Evolutionary conservation across 2,329 filamentous ascomycete species (phyloP).

Genomic region (Phaeosphaeriaceae sp.): DNA sequence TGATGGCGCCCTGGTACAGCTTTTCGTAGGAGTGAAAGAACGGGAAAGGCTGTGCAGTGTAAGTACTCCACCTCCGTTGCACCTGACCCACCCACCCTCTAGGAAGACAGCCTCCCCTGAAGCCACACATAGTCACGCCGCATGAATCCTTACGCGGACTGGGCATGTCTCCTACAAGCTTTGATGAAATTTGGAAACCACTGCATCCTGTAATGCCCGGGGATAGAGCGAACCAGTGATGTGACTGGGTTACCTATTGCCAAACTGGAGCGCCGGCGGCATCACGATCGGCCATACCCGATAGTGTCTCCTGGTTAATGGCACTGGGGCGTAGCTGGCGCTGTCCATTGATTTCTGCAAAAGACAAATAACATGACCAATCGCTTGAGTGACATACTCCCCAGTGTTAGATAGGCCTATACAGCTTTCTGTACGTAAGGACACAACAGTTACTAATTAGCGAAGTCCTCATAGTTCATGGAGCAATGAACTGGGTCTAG

Average conservation of each 20-base stretch:
- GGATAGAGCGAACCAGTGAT: background rate
- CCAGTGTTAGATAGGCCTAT: constrained; percentile 2
- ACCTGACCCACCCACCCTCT: background rate
- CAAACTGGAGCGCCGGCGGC: constrained; percentile 6
- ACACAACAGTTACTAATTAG: constrained; percentile 4
- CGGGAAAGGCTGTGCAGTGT: constrained; percentile 6
- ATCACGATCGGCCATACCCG: background rate
- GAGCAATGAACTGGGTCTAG: no score
- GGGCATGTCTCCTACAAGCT: constrained; percentile 2
- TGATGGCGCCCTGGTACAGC: no score
- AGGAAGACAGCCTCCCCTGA: constrained; percentile 1
- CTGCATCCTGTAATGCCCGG: no score
- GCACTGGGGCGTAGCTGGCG: constrained; percentile 6
- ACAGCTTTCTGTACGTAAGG: constrained; percentile 4
- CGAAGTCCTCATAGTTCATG: no score
- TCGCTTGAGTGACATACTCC: constrained; percentile 6
- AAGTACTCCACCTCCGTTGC: constrained; percentile 3
- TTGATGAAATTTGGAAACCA: constrained; percentile 5
- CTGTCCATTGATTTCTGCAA: constrained; percentile 5
- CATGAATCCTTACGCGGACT: constrained; percentile 1
- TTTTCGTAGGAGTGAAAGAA: constrained; percentile 4
- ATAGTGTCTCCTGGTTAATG: no score
- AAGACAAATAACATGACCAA: no score
- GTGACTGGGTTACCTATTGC: constrained; percentile 1
- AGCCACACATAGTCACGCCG: constrained; percentile 3